A percentile compares a stretch with the other conserved stretches of the same genome.
phyloP scores from a whole-genome alignment of 345 rosid genomes.

The Arabidopsis suecica region DNA sequence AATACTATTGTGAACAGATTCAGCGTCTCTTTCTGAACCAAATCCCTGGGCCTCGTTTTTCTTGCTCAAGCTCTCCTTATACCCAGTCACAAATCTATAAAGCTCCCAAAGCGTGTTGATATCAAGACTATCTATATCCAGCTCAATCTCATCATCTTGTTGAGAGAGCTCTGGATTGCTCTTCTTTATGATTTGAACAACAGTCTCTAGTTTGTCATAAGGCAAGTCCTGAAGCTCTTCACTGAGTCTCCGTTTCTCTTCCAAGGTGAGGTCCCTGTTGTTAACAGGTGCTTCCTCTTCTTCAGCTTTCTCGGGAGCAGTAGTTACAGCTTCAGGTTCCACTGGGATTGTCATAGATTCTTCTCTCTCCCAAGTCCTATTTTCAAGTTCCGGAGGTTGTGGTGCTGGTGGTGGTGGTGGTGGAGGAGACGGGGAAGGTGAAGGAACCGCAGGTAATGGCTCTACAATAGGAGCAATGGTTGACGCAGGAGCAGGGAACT shows the following conservation, averaged over 20 bases:
- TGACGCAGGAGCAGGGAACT: slow-evolving; percentile 26
- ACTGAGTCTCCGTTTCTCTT: slow-evolving; percentile 84
- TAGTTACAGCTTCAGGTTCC: slow-evolving; percentile 46
- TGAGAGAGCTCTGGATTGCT: slow-evolving; percentile 75
- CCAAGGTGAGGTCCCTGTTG: slow-evolving; percentile 71
- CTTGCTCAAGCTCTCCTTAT: slow-evolving; percentile 59
- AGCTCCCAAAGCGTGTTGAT: slow-evolving; percentile 91
- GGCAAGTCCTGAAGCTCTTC: slow-evolving; percentile 74
- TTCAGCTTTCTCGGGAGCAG: slow-evolving; percentile 50
- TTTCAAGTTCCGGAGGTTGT: slow-evolving; percentile 20
- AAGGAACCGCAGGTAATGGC: slow-evolving; percentile 35
- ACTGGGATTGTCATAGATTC: slow-evolving; percentile 50
- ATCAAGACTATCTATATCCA: slow-evolving; percentile 85
- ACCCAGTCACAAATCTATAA: slow-evolving; percentile 60
- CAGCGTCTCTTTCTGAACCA: slow-evolving; percentile 49
- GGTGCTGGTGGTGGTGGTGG: slow-evolving; percentile 3
- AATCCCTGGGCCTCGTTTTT: slow-evolving; percentile 55
- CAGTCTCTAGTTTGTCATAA: slow-evolving; percentile 69
- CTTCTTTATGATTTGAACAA: slow-evolving; percentile 87
- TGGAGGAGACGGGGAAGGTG: slow-evolving; percentile 37
- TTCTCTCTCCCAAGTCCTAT: slow-evolving; percentile 48
- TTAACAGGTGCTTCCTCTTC: slow-evolving; percentile 50
- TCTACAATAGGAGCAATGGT: slow-evolving; percentile 30
- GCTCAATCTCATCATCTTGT: slow-evolving; percentile 90
- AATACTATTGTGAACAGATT: slow-evolving; percentile 46